A percentile compares a stretch with the other conserved stretches of the same genome.
Evolutionary conservation across 305 asterid species (phyloP).

Genomic region (Solanum chacoense): DNA sequence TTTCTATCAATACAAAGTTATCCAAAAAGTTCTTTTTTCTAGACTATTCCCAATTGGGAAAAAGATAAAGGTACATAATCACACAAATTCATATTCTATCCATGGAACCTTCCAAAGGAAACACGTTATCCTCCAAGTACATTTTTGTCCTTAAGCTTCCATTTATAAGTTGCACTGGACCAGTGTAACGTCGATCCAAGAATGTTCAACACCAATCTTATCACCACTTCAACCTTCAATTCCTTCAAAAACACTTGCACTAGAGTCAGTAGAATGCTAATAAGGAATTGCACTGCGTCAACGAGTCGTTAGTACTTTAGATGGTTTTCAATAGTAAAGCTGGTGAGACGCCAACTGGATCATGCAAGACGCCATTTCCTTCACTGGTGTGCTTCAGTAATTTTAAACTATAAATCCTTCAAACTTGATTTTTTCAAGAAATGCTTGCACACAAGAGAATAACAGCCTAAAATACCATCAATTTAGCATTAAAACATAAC

Average conservation of each 20-base stretch:
- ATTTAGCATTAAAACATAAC: neutral
- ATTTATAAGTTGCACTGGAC: neutral
- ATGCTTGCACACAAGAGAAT: neutral
- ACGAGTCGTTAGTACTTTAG: neutral
- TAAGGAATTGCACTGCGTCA: neutral
- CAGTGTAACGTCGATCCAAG: neutral
- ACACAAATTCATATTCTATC: neutral
- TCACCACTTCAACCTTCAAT: neutral
- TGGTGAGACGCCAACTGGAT: neutral
- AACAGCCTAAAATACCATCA: neutral
- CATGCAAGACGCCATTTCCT: neutral
- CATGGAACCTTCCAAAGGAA: neutral
- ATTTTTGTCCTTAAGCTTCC: neutral
- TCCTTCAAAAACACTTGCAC: neutral
- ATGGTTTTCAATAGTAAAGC: neutral
- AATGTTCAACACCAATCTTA: neutral
- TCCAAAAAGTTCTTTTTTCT: neutral
- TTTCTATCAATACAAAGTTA: neutral
- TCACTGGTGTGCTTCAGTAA: neutral
- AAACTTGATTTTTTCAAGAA: neutral
- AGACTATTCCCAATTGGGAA: neutral
- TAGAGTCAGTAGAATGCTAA: neutral
- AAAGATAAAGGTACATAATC: neutral
- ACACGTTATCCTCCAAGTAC: neutral
- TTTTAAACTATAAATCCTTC: neutral